A percentile compares a stretch with the other conserved stretches of the same genome.
phyloP scores from a whole-genome alignment of 164 flowering plant species.

The Pachysandra terminalis region DNA sequence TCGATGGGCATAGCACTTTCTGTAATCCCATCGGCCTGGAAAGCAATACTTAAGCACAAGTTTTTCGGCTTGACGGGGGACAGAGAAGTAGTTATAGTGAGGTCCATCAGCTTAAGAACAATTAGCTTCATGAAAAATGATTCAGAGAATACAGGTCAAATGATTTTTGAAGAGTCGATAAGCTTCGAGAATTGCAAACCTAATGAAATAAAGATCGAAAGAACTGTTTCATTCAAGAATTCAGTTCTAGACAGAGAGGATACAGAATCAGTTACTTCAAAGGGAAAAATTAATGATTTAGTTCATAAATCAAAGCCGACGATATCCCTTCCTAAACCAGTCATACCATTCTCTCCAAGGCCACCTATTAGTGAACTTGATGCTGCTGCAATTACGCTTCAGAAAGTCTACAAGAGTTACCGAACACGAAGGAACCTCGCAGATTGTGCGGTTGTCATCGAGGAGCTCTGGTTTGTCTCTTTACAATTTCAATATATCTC shows the following conservation, averaged over 20 bases:
- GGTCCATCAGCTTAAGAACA: slow-evolving; percentile 36
- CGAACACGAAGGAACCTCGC: slow-evolving; percentile 71
- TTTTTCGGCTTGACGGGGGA: slow-evolving; percentile 13
- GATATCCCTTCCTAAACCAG: slow-evolving; percentile 10
- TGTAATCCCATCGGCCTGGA: slow-evolving; percentile 31
- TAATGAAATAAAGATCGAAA: slow-evolving; percentile 15
- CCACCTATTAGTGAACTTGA: slow-evolving; percentile 38
- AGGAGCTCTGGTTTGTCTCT: slow-evolving; percentile 60
- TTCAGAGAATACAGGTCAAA: slow-evolving; percentile 21
- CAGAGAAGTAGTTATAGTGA: slow-evolving; percentile 18
- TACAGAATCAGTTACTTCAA: not conserved
- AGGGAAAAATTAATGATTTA: not conserved
- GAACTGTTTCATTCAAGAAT: slow-evolving; percentile 26
- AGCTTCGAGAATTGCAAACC: slow-evolving; percentile 40
- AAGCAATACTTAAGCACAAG: slow-evolving; percentile 13
- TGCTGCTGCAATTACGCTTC: slow-evolving; percentile 63
- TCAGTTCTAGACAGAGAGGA: slow-evolving; percentile 4
- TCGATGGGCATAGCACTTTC: slow-evolving; percentile 48
- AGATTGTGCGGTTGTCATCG: slow-evolving; percentile 70
- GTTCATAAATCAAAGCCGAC: slow-evolving; percentile 2
- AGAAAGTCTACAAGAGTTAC: slow-evolving; percentile 73
- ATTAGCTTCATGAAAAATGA: slow-evolving; percentile 32
- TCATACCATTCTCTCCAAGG: slow-evolving; percentile 22
- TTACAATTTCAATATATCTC: not conserved
- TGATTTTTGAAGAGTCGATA: slow-evolving; percentile 22